phyloP scores from a whole-genome alignment of 768 basidiomycete species.

The Psilocybe cyanescens region DNA sequence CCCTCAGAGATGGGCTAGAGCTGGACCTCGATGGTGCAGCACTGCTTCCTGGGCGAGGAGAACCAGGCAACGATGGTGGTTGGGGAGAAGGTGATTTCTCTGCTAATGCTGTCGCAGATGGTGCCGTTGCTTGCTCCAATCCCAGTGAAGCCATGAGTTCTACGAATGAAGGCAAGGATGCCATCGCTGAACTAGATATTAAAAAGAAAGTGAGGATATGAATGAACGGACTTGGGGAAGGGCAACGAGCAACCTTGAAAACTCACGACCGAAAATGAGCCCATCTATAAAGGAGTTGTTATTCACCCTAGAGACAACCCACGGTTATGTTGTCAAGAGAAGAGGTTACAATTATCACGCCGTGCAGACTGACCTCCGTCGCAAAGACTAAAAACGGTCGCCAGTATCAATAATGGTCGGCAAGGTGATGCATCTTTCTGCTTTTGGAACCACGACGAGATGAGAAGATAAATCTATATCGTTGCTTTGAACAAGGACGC shows the following conservation, averaged over 20 bases:
- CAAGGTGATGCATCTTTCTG: constrained; percentile 58
- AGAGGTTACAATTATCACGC: constrained; percentile 44
- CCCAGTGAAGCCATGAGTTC: constrained; percentile 87
- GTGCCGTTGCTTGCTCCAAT: constrained; percentile 53
- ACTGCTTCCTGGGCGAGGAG: constrained; percentile 38
- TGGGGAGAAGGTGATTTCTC: constrained; percentile 43
- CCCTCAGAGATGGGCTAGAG: constrained; percentile 48
- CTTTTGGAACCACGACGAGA: constrained; percentile 26
- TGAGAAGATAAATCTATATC: constrained; percentile 19
- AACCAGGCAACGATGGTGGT: constrained; percentile 50
- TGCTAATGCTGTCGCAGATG: constrained; percentile 28
- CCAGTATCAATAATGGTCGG: constrained; percentile 57
- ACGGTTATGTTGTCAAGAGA: constrained; percentile 59
- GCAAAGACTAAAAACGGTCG: constrained; percentile 42
- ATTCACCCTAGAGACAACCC: constrained; percentile 57
- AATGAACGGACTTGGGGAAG: constrained; percentile 31
- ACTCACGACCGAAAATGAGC: constrained; percentile 24
- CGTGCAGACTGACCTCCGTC: constrained; percentile 39
- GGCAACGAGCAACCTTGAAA: constrained; percentile 43
- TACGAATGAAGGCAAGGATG: constrained; percentile 83
- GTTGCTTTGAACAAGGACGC: constrained; percentile 16
- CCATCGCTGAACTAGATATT: constrained; percentile 45
- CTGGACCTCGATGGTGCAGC: constrained; percentile 41
- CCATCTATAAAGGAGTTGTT: constrained; percentile 43
- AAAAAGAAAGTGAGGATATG: constrained; percentile 30